phyloP scores from a whole-genome alignment of 495 filamentous ascomycete genomes.

The Talaromyces liani region DNA sequence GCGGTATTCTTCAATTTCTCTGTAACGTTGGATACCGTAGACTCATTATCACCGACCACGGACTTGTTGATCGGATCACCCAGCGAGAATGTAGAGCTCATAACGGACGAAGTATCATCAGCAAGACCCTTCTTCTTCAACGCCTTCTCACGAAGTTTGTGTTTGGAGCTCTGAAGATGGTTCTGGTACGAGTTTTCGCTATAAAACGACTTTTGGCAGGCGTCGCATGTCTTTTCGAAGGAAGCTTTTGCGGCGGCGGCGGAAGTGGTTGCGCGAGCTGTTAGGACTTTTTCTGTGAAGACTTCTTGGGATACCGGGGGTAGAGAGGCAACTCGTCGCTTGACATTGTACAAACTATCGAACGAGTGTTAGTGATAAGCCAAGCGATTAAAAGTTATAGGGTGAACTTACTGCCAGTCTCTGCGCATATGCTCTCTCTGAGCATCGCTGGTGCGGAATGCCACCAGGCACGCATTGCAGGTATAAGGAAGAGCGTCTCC shows the following conservation, averaged over 20 bases:
- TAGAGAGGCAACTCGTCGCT: constrained; percentile 85
- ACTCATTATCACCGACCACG: constrained; percentile 46
- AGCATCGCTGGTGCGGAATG: constrained; percentile 87
- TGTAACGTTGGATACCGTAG: constrained; percentile 73
- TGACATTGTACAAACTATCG: constrained; percentile 89
- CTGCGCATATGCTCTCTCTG: constrained; percentile 93
- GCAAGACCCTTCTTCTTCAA: constrained; percentile 31
- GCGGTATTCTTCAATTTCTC: constrained; percentile 67
- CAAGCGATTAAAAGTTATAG: background rate
- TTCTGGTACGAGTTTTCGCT: constrained; percentile 94
- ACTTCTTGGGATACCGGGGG: constrained; percentile 87
- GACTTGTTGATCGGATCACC: constrained; percentile 63
- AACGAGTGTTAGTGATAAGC: constrained; percentile 5
- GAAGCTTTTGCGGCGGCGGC: constrained; percentile 83
- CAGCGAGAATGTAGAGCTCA: constrained; percentile 86
- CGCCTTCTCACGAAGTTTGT: constrained; percentile 59
- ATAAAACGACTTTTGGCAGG: constrained; percentile 88
- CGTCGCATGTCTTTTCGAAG: constrained; percentile 74
- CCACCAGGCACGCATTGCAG: constrained; percentile 96
- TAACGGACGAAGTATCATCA: constrained; percentile 75
- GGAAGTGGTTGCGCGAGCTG: constrained; percentile 73
- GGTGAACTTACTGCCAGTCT: constrained; percentile 86
- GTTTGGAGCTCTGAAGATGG: constrained; percentile 86
- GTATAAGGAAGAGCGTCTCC: constrained; percentile 74
- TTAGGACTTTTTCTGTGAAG: constrained; percentile 95